Percentiles rank a stretch among this genome's conserved stretches.
Conservation (phyloP, 192 early-diverging fungal genomes). For the Pecoramyces ruminantium region DNA sequence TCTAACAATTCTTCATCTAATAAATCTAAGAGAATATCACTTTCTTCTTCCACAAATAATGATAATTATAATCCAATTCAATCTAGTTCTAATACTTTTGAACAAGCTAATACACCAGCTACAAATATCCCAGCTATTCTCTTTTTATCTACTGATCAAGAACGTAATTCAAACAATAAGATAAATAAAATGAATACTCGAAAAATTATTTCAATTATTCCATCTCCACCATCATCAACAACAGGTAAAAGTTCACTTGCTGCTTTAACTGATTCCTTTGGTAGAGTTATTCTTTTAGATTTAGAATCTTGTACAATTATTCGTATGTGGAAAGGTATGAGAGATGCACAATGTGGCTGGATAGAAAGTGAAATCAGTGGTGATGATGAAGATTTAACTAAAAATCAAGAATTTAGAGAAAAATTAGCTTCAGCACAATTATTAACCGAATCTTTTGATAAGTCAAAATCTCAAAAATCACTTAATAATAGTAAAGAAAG, state of each 20-base stretch:
- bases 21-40: conserved; percentile 5
- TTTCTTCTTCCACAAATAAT: conserved; percentile 3
- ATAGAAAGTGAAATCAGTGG: conserved; percentile 21
- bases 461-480: not conserved
- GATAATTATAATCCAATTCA: conserved; percentile 10
- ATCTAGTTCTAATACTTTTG: conserved; percentile 15
- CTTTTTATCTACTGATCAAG: conserved; percentile 26
- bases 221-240: conserved; percentile 22
- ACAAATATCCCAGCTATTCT: conserved; percentile 28
- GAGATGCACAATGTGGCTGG: conserved; percentile 57
- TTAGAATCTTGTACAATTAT: conserved; percentile 41
- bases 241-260: conserved; percentile 22
- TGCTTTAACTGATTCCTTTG: conserved; percentile 38
- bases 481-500: not conserved
- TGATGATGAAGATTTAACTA: conserved; percentile 2
- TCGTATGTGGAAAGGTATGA: conserved; percentile 52
- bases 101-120: conserved; percentile 27
- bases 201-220: conserved; percentile 25
- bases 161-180: conserved; percentile 3
- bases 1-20: conserved; percentile 7
- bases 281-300: conserved; percentile 50
- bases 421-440: not conserved
- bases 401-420: not conserved
- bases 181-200: not conserved
- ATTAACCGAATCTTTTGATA: not conserved